Evolutionary conservation across 2,329 filamentous ascomycete species (phyloP).

Genomic region (Chrysosporium keratinophilum): DNA sequence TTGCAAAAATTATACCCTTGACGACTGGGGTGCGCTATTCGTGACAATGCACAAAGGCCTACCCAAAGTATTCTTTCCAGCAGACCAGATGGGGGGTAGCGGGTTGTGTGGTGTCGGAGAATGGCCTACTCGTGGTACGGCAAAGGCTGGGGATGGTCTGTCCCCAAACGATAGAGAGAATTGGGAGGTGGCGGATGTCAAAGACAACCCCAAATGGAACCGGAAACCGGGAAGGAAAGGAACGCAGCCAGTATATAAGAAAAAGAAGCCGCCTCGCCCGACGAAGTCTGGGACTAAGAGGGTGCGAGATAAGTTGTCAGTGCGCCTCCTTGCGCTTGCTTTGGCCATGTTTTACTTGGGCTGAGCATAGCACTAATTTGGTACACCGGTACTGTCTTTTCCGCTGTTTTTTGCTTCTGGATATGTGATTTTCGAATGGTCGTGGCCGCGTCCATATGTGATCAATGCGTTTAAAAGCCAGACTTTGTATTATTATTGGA

Average conservation of each 20-base stretch:
- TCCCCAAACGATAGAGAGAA: not conserved
- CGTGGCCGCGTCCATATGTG: no score
- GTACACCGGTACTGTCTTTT: not conserved
- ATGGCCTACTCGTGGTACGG: conserved; percentile 2
- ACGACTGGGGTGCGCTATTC: conserved; percentile 16
- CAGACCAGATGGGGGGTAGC: conserved; percentile 18
- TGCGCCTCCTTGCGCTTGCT: not conserved
- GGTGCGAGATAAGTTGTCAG: not conserved
- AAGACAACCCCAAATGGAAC: conserved; percentile 7
- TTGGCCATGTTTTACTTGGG: not conserved
- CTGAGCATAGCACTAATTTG: not conserved
- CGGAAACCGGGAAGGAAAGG: conserved; percentile 2
- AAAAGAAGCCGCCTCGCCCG: not conserved
- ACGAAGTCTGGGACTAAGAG: not conserved
- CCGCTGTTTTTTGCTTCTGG: not conserved
- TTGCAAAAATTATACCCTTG: conserved; percentile 23
- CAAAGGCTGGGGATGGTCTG: not conserved
- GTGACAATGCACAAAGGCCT: conserved; percentile 19
- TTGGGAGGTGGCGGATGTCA: not conserved
- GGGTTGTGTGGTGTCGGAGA: conserved; percentile 18
- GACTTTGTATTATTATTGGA: not conserved
- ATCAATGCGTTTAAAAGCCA: no score
- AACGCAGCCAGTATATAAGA: not conserved
- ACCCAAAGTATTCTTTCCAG: conserved; percentile 21
- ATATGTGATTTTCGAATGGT: not conserved